Base-by-base conservation (phyloP, 1,284 basidiomycete genomes). In the Moniliella sp. region DNA sequence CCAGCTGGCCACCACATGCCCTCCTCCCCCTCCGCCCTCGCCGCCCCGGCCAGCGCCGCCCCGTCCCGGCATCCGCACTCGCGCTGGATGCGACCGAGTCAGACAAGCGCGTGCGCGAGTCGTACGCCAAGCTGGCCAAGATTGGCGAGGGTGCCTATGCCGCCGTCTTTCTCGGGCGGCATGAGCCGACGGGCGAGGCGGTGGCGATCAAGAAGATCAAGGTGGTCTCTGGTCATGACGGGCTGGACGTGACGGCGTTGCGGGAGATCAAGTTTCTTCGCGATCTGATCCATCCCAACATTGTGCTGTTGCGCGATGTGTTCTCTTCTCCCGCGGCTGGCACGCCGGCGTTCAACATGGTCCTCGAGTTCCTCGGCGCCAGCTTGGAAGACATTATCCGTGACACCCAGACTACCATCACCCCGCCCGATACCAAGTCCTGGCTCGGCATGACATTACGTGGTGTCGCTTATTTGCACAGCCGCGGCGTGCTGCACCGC, bases 381-480 rank as follows among this genome's bases (percentile, higher is more conserved):
- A 88, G 97, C 62, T 69, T 99, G 17, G 91, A 99, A 63, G 81
- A 81, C 50, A 75, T 97, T 45, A 93, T 99, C 64, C 83, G 83
- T 57, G 86, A 97, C 62, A 71, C 80, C 28, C 68, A 74, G 2
- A 71, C 91, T 31, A 77, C 93, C 19, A 94, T 97, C 60, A 69
- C 84, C 14, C 79, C 82, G 4, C 79, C 80, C 0, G 88, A 99
- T 61, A 88, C 94, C 65, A 99, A 99, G 63, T 77, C 78, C 49
- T 99, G 91, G 91, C 84, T 91, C 73, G 79, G 79, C 11, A 97
- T 97, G 91, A 81, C 80, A 0, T 75, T 93, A 50, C 73, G 84
- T 26, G 91, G 91, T 1, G 68, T 97, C 13, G 88, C 94, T 59
- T 97, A 91, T 61, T 94, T 88, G 48, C 91, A 99, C 61, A 67